Conservation (phyloP, 345 rosid species). For the Rubroshorea leprosula region DNA sequence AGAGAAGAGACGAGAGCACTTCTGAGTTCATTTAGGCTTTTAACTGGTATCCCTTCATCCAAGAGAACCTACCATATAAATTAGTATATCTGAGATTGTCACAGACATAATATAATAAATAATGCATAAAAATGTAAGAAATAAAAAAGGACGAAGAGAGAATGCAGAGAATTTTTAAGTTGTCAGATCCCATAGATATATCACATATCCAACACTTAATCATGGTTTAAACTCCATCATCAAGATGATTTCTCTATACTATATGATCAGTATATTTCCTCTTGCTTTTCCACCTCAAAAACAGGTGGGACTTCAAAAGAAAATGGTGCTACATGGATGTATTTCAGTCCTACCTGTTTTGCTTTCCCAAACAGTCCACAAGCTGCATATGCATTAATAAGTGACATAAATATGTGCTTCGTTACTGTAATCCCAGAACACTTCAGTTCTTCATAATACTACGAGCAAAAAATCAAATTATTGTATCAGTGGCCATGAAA, state of each 20-base stretch:
- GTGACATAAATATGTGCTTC: slow-evolving; percentile 60
- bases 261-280: too few species aligned
- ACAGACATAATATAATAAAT: too few species aligned
- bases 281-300: neutral
- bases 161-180: too few species aligned
- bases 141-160: too few species aligned
- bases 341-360: slow-evolving; percentile 49
- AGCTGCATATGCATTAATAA: slow-evolving; percentile 66
- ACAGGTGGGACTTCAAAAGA: neutral
- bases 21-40: slow-evolving; percentile 49
- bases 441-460: slow-evolving; percentile 59
- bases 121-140: neutral
- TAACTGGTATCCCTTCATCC: slow-evolving; percentile 38
- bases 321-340: neutral
- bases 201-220: neutral
- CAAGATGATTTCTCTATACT: too few species aligned
- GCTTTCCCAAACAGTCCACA: slow-evolving; percentile 78
- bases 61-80: slow-evolving; percentile 42
- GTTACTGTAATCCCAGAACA: slow-evolving; percentile 33
- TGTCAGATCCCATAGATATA: too few species aligned
- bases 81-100: slow-evolving; percentile 2
- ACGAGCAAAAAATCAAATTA: too few species aligned
- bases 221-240: too few species aligned
- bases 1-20: slow-evolving; percentile 59
- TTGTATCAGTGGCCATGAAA: too few species aligned